Evolutionary conservation across 805 yeast species (phyloP), one percentile per base, ranked within the genome.

Genomic region (Metschnikowia noctiluminum): DNA sequence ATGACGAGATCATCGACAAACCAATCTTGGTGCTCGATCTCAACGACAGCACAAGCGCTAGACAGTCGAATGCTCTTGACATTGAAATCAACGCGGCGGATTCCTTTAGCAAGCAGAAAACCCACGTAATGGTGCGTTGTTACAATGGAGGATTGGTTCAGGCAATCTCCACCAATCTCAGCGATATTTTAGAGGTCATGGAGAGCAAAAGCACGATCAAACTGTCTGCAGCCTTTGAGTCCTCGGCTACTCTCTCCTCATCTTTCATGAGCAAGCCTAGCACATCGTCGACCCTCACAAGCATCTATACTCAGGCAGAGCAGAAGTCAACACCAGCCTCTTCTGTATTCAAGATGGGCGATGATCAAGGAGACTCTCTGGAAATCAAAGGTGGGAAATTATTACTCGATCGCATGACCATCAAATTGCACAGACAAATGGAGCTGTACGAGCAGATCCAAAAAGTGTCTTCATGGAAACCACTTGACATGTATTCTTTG

Each of bases 381-480:
- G 28, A 30, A 9, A 39, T 6, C 11, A 28, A 28, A 6, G 40
- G 46, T 28, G 39, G 13, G 7, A 43, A 55, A 31, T 45, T 68
- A 13, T 49, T 66, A 12, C 58, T 71, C 32, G 62, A 63, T 35
- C 53, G 62, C 15, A 65, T 68, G 66, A 66, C 69, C 5, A 60
- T 73, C 16, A 61, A 75, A 42, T 60, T 73, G 27, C 78, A 73
- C 49, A 62, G 61, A 48, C 73, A 70, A 43, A 45, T 65, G 44
- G 71, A 65, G 39, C 48, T 63, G 1, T 60, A 61, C 43, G 62
- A 58, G 3, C 56, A 58, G 26, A 59, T 70, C 30, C 60, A 62
- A 40, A 61, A 58, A 45, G 69, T 72, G n/a, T 70, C 76, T 3
- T 66, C 76, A 1, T 73, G 78, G 78, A 62, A 70, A 38, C 66